Evolutionary conservation across 1,284 basidiomycete species (phyloP).

Genomic region (Austroboletus niveus): DNA sequence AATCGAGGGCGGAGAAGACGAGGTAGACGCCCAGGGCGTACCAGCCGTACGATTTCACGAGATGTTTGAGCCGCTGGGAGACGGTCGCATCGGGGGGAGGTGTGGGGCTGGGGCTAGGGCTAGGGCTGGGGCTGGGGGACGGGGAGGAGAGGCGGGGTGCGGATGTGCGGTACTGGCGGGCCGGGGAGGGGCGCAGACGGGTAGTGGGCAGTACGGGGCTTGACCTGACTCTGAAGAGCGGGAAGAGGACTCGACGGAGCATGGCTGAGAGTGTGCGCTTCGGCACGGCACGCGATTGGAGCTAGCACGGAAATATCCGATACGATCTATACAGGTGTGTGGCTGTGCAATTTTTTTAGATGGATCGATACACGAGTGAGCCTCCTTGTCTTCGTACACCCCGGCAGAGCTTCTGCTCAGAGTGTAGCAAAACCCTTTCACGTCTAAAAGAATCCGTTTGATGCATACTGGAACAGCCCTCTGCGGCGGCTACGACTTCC

Average conservation of each 20-base stretch:
- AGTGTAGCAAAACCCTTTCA: constrained; percentile 18
- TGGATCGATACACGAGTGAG: constrained; percentile 1
- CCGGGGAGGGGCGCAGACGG: constrained; percentile 15
- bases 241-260: constrained; percentile 29
- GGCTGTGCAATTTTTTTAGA: constrained; percentile 17
- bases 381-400: constrained; percentile 17
- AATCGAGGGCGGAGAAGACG: constrained; percentile 71
- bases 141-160: constrained; percentile 40
- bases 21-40: constrained; percentile 89
- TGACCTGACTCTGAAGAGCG: constrained; percentile 30
- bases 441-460: constrained; percentile 36
- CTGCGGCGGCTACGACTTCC: constrained; percentile 39
- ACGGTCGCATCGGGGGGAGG: constrained; percentile 52
- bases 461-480: constrained; percentile 56
- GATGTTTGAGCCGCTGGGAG: constrained; percentile 76
- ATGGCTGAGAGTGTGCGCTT: constrained; percentile 1
- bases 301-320: constrained; percentile 14
- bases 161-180: constrained; percentile 49
- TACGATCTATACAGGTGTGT: constrained; percentile 24
- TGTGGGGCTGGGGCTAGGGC: not conserved
- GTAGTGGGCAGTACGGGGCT: constrained; percentile 46
- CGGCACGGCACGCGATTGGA: not conserved
- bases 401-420: constrained; percentile 17
- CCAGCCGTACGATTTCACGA: constrained; percentile 91
- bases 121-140: not conserved